phyloP scores from a whole-genome alignment of 768 basidiomycete species.

The Mycena rebaudengoi region DNA sequence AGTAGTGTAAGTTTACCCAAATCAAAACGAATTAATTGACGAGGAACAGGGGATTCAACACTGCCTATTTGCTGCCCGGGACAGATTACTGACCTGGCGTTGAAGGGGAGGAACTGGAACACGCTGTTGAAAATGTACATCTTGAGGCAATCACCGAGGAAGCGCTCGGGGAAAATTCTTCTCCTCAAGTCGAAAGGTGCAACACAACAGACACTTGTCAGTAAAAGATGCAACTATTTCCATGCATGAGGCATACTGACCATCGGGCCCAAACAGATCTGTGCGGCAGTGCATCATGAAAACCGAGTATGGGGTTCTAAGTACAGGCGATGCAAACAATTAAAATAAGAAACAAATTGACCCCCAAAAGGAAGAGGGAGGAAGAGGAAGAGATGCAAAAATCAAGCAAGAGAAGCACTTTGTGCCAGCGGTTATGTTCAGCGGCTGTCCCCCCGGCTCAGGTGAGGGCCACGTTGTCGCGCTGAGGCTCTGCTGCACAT shows the following conservation, averaged over 20 bases:
- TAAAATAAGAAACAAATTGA: neutral
- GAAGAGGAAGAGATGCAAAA: too few species aligned
- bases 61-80: too few species aligned
- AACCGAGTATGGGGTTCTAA: slow-evolving; percentile 43
- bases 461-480: slow-evolving; percentile 38
- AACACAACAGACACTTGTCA: too few species aligned
- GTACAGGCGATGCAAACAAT: neutral
- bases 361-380: too few species aligned
- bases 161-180: slow-evolving; percentile 63
- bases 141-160: slow-evolving; percentile 54
- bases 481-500: too few species aligned
- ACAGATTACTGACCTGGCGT: too few species aligned
- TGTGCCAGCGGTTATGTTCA: slow-evolving; percentile 45
- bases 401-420: slow-evolving; percentile 32
- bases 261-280: slow-evolving; percentile 60
- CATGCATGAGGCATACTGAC: slow-evolving; percentile 11
- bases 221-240: too few species aligned
- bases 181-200: neutral
- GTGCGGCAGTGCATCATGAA: slow-evolving; percentile 48
- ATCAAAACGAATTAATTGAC: too few species aligned
- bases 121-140: slow-evolving; percentile 55
- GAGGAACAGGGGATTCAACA: too few species aligned
- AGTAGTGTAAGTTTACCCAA: too few species aligned
- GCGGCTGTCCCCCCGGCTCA: slow-evolving; percentile 37
- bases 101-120: slow-evolving; percentile 62